phyloP scores from a whole-genome alignment of 75 land plant genomes.

The Azolla pinnata region DNA sequence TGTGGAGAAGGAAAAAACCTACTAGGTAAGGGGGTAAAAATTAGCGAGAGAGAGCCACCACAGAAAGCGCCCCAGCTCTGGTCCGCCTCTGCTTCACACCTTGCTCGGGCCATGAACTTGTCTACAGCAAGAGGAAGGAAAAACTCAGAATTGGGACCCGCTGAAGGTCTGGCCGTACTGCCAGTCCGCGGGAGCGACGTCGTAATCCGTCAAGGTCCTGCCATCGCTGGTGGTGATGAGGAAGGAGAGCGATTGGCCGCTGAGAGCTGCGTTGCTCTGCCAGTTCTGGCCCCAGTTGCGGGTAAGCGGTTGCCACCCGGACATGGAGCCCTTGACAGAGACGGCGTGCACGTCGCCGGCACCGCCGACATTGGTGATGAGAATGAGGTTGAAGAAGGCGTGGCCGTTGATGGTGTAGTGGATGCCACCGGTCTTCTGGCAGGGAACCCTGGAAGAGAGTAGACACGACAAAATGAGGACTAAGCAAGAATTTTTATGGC shows the following conservation, averaged over 20 bases:
- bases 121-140: no score
- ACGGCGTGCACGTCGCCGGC: slow-evolving; percentile 50
- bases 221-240: slow-evolving; percentile 38
- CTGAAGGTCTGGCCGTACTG: slow-evolving; percentile 43
- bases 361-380: slow-evolving; percentile 51
- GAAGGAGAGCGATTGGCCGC: slow-evolving; percentile 48
- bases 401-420: slow-evolving; percentile 56
- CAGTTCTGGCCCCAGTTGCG: slow-evolving; percentile 61
- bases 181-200: slow-evolving; percentile 40
- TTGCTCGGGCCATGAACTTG: no score
- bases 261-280: slow-evolving; percentile 46
- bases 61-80: no score
- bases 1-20: no score
- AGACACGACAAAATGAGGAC: neutral
- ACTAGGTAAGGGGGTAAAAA: no score
- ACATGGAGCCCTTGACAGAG: slow-evolving; percentile 47
- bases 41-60: no score
- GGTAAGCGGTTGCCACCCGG: slow-evolving; percentile 43
- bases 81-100: no score
- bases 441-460: slow-evolving; percentile 28
- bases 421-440: slow-evolving; percentile 49
- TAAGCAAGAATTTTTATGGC: neutral
- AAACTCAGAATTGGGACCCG: slow-evolving; percentile 34
- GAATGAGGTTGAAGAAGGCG: slow-evolving; percentile 49
- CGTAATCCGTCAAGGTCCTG: slow-evolving; percentile 31